Conservation (phyloP, 305 asterid genomes). For the Solanum hybrid region DNA sequence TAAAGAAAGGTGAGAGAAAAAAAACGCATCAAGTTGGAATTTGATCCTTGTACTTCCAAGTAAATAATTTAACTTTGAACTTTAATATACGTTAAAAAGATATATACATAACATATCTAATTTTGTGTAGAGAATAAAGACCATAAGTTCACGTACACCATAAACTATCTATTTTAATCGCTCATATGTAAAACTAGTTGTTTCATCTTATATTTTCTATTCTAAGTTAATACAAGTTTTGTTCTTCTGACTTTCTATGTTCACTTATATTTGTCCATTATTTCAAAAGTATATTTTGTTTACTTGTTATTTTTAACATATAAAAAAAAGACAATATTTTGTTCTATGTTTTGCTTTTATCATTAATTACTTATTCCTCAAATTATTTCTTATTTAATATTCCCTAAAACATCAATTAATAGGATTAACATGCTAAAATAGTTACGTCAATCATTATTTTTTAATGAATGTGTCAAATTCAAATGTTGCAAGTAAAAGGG, state of each 20-base stretch:
- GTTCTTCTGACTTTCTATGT: neutral
- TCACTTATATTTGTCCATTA: neutral
- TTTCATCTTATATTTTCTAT: neutral
- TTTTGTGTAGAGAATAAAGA: neutral
- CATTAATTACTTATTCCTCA: too few species aligned
- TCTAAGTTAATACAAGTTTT: neutral
- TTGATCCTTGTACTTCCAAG: neutral
- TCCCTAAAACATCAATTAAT: too few species aligned
- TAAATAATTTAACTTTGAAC: neutral
- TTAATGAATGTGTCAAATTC: fast-evolving
- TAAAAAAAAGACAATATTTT: too few species aligned
- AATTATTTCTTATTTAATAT: too few species aligned
- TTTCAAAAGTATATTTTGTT: too few species aligned
- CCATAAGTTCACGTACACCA: neutral
- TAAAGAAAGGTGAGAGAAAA: neutral
- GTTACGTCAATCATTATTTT: too few species aligned
- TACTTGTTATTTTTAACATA: too few species aligned
- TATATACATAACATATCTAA: too few species aligned
- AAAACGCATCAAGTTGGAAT: neutral
- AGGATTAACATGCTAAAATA: fast-evolving
- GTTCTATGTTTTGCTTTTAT: too few species aligned
- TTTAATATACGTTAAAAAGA: too few species aligned
- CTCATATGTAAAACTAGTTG: neutral
- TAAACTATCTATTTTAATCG: neutral
- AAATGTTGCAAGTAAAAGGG: too few species aligned